Percentiles rank a stretch among this genome's conserved stretches.
Evolutionary conservation across 2,329 filamentous ascomycete species (phyloP).

Genomic region (Didymosphaeria variabile): DNA sequence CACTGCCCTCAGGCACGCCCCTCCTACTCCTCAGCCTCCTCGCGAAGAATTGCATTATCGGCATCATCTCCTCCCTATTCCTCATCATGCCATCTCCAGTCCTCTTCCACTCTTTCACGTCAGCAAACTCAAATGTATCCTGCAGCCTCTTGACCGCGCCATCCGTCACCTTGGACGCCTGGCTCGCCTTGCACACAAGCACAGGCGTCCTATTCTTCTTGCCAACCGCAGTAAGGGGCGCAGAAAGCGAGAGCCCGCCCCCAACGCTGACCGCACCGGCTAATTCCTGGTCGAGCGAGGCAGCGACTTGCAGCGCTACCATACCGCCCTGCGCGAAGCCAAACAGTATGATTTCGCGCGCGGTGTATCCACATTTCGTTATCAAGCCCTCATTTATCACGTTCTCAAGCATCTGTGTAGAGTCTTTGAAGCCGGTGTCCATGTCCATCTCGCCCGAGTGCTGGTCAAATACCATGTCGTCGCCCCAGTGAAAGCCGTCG

Average conservation of each 20-base stretch:
- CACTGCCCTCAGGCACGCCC: slow-evolving; percentile 62
- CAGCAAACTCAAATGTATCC: slow-evolving; percentile 65
- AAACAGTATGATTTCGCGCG: slow-evolving; percentile 62
- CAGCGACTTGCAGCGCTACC: slow-evolving; percentile 58
- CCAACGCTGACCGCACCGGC: slow-evolving; percentile 72
- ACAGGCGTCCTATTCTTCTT: slow-evolving; percentile 71
- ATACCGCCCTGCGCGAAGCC: slow-evolving; percentile 68
- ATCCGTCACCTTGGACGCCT: slow-evolving; percentile 64
- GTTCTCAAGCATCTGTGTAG: slow-evolving; percentile 52
- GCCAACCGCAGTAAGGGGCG: slow-evolving; percentile 37
- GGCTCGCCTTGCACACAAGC: slow-evolving; percentile 66
- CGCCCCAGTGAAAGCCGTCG: slow-evolving; percentile 70
- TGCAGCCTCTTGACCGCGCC: slow-evolving; percentile 71
- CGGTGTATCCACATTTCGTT: slow-evolving; percentile 59
- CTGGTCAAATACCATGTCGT: slow-evolving; percentile 66
- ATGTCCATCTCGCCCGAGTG: slow-evolving; percentile 61
- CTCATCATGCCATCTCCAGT: slow-evolving; percentile 82
- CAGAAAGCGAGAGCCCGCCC: slow-evolving; percentile 60
- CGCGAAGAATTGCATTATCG: slow-evolving; percentile 86
- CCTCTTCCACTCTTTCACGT: slow-evolving; percentile 58
- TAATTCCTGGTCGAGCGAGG: slow-evolving; percentile 54
- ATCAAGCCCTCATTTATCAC: slow-evolving; percentile 58
- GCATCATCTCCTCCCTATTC: slow-evolving; percentile 84
- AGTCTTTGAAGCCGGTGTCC: slow-evolving; percentile 61
- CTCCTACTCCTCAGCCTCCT: slow-evolving; percentile 67